phyloP scores from a whole-genome alignment of 116 monocot species.

The Posidonia oceanica region DNA sequence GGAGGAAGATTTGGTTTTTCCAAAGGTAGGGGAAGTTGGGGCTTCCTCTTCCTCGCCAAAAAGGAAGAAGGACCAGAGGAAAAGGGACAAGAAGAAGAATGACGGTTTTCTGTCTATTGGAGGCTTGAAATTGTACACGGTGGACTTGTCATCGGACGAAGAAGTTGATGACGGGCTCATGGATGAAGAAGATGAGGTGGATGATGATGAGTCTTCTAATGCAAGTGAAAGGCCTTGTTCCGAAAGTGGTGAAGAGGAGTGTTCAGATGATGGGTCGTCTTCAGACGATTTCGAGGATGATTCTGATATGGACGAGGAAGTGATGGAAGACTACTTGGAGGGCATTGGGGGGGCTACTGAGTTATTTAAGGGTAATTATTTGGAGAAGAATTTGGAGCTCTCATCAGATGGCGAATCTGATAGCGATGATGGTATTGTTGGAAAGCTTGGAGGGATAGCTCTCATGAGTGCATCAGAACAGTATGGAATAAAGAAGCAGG shows the following conservation, averaged over 20 bases:
- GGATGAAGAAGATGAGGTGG: constrained; percentile 13
- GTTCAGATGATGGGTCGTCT: constrained; percentile 2
- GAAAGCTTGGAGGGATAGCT: constrained; percentile 34
- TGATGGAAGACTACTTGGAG: constrained; percentile 68
- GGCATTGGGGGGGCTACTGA: constrained; percentile 61
- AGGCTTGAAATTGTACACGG: constrained; percentile 59
- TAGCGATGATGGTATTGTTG: constrained; percentile 10
- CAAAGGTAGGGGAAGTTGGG: constrained; percentile 5
- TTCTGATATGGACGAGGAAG: constrained; percentile 41
- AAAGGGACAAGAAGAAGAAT: constrained; percentile 19
- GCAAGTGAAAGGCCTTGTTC: constrained; percentile 5
- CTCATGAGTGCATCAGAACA: constrained; percentile 57
- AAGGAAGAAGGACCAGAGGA: constrained; percentile 15
- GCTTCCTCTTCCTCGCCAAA: not conserved
- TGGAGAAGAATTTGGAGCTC: constrained; percentile 17
- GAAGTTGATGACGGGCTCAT: constrained; percentile 26
- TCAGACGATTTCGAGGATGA: constrained; percentile 18
- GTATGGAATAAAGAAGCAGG: constrained; percentile 61
- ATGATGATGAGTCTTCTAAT: constrained; percentile 13
- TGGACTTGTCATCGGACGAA: constrained; percentile 60
- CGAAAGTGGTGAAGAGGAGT: not conserved
- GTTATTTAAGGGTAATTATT: constrained; percentile 34
- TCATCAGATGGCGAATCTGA: constrained; percentile 11
- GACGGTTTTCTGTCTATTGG: constrained; percentile 56
- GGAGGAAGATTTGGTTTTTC: constrained; percentile 7